These are phyloP conservation scores for Sonneratia alba DNA, from an alignment of 345 rosid genomes.

Conservation along the genomic window DNA sequence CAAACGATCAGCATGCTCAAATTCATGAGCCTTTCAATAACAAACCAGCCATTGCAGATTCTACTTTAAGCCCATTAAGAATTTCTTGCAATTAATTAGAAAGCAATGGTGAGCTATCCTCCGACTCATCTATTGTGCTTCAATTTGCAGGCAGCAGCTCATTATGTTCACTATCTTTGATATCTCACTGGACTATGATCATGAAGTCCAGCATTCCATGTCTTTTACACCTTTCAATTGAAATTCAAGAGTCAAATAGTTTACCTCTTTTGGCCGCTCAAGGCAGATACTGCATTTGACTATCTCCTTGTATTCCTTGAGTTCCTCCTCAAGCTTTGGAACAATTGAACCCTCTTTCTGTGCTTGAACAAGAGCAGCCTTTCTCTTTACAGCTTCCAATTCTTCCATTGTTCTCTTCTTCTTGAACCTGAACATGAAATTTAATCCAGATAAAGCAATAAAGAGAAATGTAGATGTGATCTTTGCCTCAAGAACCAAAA, in stretches of 20 bases:
- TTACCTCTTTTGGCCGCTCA: slow-evolving; percentile 88
- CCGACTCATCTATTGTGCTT: neutral
- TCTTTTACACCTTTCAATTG: neutral
- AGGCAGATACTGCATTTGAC: slow-evolving; percentile 83
- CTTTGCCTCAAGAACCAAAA: neutral
- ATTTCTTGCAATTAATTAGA: neutral
- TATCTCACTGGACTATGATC: neutral
- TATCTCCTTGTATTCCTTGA: slow-evolving; percentile 76
- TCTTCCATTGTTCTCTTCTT: slow-evolving; percentile 81
- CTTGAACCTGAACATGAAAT: slow-evolving; percentile 41
- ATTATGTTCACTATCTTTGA: neutral
- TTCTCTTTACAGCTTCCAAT: slow-evolving; percentile 54
- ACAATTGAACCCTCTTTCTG: slow-evolving; percentile 61
- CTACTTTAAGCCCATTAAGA: neutral
- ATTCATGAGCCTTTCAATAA: neutral
- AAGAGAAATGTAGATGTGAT: neutral
- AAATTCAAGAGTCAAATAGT: neutral
- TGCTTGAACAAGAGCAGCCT: slow-evolving; percentile 43
- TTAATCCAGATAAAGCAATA: neutral
- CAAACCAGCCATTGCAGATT: neutral
- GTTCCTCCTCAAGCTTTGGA: slow-evolving; percentile 72
- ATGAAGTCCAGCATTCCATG: neutral
- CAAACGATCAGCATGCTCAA: neutral
- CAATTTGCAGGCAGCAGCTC: neutral
- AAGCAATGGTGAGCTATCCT: neutral